Evolutionary conservation across 305 asterid species (phyloP).

Genomic region (Nicotiana rustica): DNA sequence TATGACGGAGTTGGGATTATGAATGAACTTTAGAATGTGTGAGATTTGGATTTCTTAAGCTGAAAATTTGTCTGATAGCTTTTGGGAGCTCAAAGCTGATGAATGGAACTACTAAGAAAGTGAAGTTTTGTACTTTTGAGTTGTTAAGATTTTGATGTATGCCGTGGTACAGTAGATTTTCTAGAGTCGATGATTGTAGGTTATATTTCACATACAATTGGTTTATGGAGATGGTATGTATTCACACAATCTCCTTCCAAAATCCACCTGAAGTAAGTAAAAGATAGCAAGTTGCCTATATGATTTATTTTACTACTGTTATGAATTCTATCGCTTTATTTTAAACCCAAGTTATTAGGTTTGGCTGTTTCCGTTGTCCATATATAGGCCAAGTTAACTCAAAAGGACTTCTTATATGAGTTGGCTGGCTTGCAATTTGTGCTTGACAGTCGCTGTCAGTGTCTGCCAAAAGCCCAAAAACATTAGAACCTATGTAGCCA

Average conservation of each 20-base stretch:
- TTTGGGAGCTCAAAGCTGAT: not conserved
- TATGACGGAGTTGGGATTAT: too few relatives aligned
- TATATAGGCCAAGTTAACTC: not conserved
- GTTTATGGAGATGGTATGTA: not conserved
- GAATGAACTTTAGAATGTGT: too few relatives aligned
- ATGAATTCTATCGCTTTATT: not conserved
- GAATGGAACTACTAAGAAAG: not conserved
- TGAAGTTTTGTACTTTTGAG: not conserved
- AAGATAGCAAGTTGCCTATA: not conserved
- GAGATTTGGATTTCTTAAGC: not conserved
- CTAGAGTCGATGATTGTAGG: not conserved
- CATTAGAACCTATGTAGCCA: not conserved
- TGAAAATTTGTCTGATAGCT: not conserved
- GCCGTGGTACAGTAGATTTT: not conserved
- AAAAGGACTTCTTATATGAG: not conserved
- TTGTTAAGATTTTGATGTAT: not conserved
- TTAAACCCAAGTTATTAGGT: not conserved
- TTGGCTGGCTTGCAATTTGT: not conserved
- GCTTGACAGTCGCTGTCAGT: not conserved
- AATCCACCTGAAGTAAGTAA: not conserved
- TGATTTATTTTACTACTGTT: not conserved
- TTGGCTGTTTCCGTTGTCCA: not conserved
- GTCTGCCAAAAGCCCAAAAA: not conserved
- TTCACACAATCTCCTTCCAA: not conserved
- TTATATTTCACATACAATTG: not conserved